Conservation (phyloP, 2,329 filamentous ascomycete genomes). For the Fusarium sterilihyphosum region DNA sequence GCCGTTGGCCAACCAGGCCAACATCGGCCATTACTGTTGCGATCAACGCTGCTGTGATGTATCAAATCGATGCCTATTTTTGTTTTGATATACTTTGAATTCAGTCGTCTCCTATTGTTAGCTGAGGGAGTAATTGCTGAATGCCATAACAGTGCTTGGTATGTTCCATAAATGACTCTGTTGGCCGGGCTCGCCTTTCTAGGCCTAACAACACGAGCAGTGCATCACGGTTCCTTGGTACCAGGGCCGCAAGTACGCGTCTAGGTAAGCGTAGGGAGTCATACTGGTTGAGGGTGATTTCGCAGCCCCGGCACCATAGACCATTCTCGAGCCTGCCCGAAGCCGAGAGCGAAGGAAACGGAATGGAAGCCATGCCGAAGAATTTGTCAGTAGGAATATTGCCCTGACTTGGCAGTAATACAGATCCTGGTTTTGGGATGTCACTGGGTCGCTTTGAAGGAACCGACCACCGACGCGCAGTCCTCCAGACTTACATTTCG, state of each 20-base stretch:
- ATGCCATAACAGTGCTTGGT: background rate
- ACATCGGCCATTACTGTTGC: background rate
- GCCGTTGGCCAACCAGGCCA: background rate
- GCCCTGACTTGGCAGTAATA: background rate
- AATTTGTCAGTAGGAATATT: background rate
- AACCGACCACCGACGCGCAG: background rate
- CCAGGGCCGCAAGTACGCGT: background rate
- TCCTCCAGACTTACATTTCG: background rate
- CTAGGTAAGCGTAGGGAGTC: background rate
- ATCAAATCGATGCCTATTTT: background rate
- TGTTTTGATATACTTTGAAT: background rate
- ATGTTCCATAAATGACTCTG: background rate
- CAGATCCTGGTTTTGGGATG: background rate
- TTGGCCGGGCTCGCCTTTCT: background rate
- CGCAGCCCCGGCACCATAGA: background rate
- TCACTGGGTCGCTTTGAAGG: background rate
- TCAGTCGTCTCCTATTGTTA: background rate
- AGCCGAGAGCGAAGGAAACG: background rate
- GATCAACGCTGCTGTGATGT: background rate
- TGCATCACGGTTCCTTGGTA: background rate
- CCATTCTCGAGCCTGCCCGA: background rate
- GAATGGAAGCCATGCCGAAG: background rate
- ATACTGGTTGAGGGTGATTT: background rate
- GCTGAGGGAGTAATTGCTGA: background rate
- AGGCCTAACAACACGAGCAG: background rate